These are phyloP conservation scores for Isoetes taiwanensis DNA, from an alignment of 75 land plant genomes.

Conservation along the genomic window DNA sequence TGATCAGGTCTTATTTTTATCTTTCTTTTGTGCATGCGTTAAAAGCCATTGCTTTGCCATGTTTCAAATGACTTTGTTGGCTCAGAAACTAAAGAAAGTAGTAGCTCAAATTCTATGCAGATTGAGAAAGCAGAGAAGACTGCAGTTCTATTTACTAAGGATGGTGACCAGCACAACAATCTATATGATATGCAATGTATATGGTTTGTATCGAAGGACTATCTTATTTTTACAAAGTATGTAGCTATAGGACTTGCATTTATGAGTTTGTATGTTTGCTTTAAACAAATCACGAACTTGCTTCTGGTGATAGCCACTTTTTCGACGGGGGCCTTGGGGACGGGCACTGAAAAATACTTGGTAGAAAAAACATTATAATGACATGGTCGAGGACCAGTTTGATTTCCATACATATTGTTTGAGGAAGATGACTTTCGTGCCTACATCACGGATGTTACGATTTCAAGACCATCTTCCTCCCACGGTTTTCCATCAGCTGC, in stretches of 20 bases:
- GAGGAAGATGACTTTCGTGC: slow-evolving; percentile 91
- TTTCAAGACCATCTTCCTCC: slow-evolving; percentile 94
- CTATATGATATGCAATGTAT: slow-evolving; percentile 99
- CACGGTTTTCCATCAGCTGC: slow-evolving; percentile 81
- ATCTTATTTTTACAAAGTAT: not conserved
- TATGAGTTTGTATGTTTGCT: too few relatives aligned
- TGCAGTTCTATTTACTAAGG: slow-evolving; percentile 93
- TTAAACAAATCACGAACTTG: too few relatives aligned
- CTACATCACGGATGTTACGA: slow-evolving; percentile 81
- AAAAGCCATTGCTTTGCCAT: too few relatives aligned
- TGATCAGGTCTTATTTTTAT: slow-evolving; percentile 54
- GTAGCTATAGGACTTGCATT: slow-evolving; percentile 23
- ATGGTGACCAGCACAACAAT: slow-evolving; percentile 98
- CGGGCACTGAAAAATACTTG: slow-evolving; percentile 80
- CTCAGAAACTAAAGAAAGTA: too few relatives aligned
- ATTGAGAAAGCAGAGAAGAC: slow-evolving; percentile 89
- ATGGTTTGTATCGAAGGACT: slow-evolving; percentile 47
- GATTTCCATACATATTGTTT: slow-evolving; percentile 98
- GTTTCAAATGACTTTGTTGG: too few relatives aligned
- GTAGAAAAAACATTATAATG: slow-evolving; percentile 98
- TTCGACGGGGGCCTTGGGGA: slow-evolving; percentile 81
- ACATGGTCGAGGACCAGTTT: slow-evolving; percentile 96
- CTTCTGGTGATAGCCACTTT: slow-evolving; percentile 93
- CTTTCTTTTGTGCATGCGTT: too few relatives aligned
- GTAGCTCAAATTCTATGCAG: slow-evolving; percentile 30